A percentile compares a stretch with the other conserved stretches of the same genome.
These are phyloP conservation scores for Eucalyptus sp. DNA, from an alignment of 345 rosid genomes.

Conservation along the genomic window DNA sequence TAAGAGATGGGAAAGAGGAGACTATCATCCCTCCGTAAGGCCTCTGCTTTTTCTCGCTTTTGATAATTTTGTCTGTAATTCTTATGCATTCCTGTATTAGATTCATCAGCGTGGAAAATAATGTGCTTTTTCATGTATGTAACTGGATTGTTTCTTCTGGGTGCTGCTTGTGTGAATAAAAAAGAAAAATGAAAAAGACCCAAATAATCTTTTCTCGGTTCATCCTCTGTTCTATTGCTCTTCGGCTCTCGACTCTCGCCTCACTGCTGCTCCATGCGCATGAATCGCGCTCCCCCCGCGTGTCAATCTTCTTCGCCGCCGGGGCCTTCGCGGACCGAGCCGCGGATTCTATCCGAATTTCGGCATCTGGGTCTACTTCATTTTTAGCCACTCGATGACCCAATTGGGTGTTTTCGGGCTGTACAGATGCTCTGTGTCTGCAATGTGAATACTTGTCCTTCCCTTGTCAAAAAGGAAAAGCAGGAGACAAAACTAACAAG, in stretches of 20 bases:
- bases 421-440: not conserved
- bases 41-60: not conserved
- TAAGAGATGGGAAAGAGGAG: not conserved
- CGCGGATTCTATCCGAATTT: not conserved
- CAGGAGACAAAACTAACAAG: not conserved
- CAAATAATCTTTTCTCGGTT: not conserved
- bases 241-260: not conserved
- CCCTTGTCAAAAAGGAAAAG: not conserved
- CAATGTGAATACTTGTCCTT: not conserved
- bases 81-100: not conserved
- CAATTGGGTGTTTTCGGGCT: not conserved
- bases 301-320: not conserved
- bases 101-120: constrained; percentile 1
- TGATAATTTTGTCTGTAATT: not conserved
- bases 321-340: not conserved
- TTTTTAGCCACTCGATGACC: not conserved
- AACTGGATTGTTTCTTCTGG: not conserved
- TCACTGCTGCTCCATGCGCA: not conserved
- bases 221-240: not conserved
- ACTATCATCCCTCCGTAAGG: not conserved
- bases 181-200: not conserved
- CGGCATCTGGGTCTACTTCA: not conserved
- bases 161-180: constrained; percentile 1
- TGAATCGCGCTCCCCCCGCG: not conserved
- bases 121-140: not conserved